Evolutionary conservation across 169 alveolate genomes (phyloP), one percentile per base, ranked within the genome.

Genomic region (Prorocentrum cordatum): DNA sequence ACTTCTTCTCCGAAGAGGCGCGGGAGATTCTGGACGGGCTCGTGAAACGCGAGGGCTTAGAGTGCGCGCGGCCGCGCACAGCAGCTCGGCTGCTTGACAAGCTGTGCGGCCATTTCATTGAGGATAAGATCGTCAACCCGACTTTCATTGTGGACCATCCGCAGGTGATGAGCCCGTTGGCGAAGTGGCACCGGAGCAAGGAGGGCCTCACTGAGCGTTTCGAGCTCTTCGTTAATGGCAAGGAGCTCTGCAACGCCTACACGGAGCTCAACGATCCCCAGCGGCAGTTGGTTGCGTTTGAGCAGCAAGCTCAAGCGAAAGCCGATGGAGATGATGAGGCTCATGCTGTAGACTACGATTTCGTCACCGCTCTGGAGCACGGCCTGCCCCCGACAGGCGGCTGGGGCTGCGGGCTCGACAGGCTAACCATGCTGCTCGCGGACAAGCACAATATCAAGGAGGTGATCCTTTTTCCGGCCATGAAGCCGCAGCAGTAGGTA

Each of bases 301-400:
- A 87, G 79, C 95, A 95, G 42, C 99, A 97, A 94, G 32, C 33
- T 36, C 54, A 82, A 80, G 95, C 94, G 10, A 91, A 85, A 67
- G 93, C 87, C 18, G 92, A 70, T 26, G 95, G 95, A 5, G 95
- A 93, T 50, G 95, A 93, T 38, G 95, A 93, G 58, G 93, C 93
- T n/a, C 70, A 58, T 22, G 90, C 71, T 22, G 89, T 92, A 4
- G 95, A 93, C 79, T 93, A 94, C 33, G 93, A 59, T 80, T 97
- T 95, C 93, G 94, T 96, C 87, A 95, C 96, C 27, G 98, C 99
- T 20, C 93, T 98, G 91, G 99, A 97, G 92, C 97, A 97, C 93
- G 99, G 99, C 35, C 85, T 98, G 73, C 99, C 99, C 6, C 99
- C 99, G 35, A 98, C 99, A 35, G 99, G 97, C 32, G 99, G 99